These are phyloP conservation scores for Polygonum maritimum DNA, from an alignment of 148 eudicot genomes.

Conservation along the genomic window DNA sequence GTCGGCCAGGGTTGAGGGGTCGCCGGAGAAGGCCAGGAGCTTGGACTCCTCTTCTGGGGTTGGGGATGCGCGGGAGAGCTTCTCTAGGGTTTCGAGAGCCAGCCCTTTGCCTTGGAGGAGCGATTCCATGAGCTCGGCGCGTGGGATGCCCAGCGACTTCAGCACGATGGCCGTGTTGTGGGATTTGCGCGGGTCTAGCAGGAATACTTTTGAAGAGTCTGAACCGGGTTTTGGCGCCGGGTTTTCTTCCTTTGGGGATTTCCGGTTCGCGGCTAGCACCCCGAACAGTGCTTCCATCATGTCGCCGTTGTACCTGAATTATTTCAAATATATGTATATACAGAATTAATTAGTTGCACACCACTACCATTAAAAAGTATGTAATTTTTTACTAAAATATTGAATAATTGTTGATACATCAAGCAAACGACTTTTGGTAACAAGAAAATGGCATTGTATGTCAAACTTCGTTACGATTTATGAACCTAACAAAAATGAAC, in stretches of 20 bases:
- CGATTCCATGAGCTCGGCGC: conserved; percentile 46
- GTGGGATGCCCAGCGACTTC: conserved; percentile 51
- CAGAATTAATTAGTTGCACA: too few relatives aligned
- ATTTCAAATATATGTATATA: too few relatives aligned
- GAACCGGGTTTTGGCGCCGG: conserved; percentile 25
- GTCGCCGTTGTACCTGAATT: conserved; percentile 62
- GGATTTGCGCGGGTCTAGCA: conserved; percentile 63
- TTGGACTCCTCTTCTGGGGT: conserved; percentile 51
- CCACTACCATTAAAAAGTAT: too few relatives aligned
- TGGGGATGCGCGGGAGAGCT: conserved; percentile 58
- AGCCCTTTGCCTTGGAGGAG: conserved; percentile 59
- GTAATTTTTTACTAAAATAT: too few relatives aligned
- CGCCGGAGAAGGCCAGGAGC: conserved; percentile 53
- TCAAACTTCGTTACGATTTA: neutral
- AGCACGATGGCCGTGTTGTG: conserved; percentile 79
- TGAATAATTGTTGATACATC: neutral
- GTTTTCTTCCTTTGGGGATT: conserved; percentile 32
- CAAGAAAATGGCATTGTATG: neutral
- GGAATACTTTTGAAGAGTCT: conserved; percentile 26
- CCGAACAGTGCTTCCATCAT: conserved; percentile 93
- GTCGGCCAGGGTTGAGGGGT: conserved; percentile 55
- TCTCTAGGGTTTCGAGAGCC: conserved; percentile 57
- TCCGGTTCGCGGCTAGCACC: conserved; percentile 45
- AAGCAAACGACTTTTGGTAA: too few relatives aligned
- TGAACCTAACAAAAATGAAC: neutral